A percentile compares a stretch with the other conserved stretches of the same genome.
phyloP scores from a whole-genome alignment of 352 stramenopile species.

The Globisporangium splendens region DNA sequence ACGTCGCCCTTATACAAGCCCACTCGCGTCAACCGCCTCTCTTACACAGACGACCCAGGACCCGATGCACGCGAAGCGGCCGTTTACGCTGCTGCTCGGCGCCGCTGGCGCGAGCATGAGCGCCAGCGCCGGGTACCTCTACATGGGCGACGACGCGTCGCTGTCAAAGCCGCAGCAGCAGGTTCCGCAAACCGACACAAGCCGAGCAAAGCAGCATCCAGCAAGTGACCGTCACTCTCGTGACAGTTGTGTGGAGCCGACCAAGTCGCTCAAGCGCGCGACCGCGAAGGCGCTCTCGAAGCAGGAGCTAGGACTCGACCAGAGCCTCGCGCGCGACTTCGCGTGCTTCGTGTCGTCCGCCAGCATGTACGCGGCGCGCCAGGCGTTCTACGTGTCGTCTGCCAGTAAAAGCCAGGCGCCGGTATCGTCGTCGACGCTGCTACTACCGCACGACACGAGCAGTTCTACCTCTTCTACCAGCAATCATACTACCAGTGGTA shows the following conservation, averaged over 20 bases:
- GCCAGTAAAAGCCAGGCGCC: slow-evolving; percentile 1
- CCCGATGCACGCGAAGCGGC: slow-evolving; percentile 46
- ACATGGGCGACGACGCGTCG: slow-evolving; percentile 39
- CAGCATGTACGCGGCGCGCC: slow-evolving; percentile 50
- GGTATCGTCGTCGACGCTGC: too few species aligned
- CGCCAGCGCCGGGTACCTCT: slow-evolving; percentile 32
- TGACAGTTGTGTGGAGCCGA: too few species aligned
- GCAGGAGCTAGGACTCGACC: slow-evolving; percentile 60
- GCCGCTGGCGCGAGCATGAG: slow-evolving; percentile 49
- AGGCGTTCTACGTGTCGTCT: slow-evolving; percentile 44
- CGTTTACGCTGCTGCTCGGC: slow-evolving; percentile 47
- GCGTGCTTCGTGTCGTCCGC: slow-evolving; percentile 63
- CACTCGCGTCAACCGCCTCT: not conserved
- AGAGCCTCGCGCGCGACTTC: slow-evolving; percentile 64
- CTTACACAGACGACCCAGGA: not conserved
- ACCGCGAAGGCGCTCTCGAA: slow-evolving; percentile 25
- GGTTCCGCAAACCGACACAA: slow-evolving; percentile 10
- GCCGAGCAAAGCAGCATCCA: slow-evolving; percentile 19
- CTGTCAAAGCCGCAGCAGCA: not conserved
- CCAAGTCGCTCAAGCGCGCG: not conserved
- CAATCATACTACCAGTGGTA: too few species aligned
- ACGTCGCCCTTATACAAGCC: too few species aligned
- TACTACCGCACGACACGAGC: too few species aligned
- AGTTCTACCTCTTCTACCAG: too few species aligned
- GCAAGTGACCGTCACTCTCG: slow-evolving; percentile 3